Evolutionary conservation across 1,139 yeast species (phyloP).

Genomic region (Suhomyces maxii): DNA sequence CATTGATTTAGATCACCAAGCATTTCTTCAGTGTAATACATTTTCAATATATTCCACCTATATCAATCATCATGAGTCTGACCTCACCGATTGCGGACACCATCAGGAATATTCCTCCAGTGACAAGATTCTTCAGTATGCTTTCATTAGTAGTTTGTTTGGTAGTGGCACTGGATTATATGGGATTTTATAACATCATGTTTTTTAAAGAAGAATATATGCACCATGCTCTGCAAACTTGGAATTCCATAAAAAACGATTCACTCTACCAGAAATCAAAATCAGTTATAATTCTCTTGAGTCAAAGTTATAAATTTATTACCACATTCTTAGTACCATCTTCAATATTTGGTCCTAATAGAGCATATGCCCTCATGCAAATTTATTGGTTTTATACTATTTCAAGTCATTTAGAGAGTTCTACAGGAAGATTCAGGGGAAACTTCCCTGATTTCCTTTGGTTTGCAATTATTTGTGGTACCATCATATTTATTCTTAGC

Average conservation of each 20-base stretch:
- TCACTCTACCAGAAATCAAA: conserved; percentile 4
- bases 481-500: conserved; percentile 39
- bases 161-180: conserved; percentile 1
- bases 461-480: conserved; percentile 51
- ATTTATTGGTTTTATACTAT: conserved; percentile 58
- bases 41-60: too few species aligned
- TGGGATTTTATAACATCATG: background rate
- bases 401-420: conserved; percentile 53
- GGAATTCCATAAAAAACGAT: conserved; percentile 4
- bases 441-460: conserved; percentile 58
- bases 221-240: too few species aligned
- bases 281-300: conserved; percentile 11
- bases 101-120: conserved; percentile 44
- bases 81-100: conserved; percentile 25
- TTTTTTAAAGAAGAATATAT: background rate
- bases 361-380: conserved; percentile 49
- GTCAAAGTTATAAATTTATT: conserved; percentile 46
- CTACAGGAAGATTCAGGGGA: conserved; percentile 50
- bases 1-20: too few species aligned
- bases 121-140: conserved; percentile 47
- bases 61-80: background rate
- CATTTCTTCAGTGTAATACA: too few species aligned
- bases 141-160: conserved; percentile 33
- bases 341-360: conserved; percentile 27
- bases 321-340: conserved; percentile 50